These are phyloP conservation scores for Alternaria sp. DNA, from an alignment of 2,329 filamentous ascomycete species.

Conservation along the genomic window DNA sequence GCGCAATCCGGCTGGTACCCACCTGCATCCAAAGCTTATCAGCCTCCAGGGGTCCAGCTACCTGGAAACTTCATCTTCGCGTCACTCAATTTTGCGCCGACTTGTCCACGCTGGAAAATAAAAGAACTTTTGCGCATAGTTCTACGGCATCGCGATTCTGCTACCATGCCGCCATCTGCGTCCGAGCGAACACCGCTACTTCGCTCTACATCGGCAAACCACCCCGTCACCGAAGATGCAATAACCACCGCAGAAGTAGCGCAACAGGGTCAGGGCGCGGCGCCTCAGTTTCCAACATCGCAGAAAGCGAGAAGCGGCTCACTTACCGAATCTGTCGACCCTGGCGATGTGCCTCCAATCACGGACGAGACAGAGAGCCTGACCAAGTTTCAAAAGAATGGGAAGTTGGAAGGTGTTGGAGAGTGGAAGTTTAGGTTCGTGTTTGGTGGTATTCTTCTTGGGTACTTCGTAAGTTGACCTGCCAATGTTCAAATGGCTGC, in stretches of 20 bases:
- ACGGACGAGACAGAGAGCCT: constrained; percentile 27
- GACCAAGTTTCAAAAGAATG: constrained; percentile 38
- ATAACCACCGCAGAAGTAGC: constrained; percentile 27
- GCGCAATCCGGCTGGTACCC: constrained; percentile 9
- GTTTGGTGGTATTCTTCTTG: constrained; percentile 45
- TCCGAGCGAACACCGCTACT: constrained; percentile 46
- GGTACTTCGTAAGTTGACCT: constrained; percentile 46
- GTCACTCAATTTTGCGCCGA: not conserved
- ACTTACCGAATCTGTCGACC: constrained; percentile 32
- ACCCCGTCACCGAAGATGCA: constrained; percentile 28
- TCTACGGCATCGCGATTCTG: not conserved
- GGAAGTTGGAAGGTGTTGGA: constrained; percentile 41
- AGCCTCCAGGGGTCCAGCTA: not conserved
- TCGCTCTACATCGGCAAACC: constrained; percentile 17
- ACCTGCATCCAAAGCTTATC: constrained; percentile 4
- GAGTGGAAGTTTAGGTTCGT: constrained; percentile 45
- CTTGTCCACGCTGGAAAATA: not conserved
- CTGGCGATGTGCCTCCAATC: constrained; percentile 26
- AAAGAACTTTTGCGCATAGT: not conserved
- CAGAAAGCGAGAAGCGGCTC: constrained; percentile 31
- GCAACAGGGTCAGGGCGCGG: constrained; percentile 30
- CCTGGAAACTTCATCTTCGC: not conserved
- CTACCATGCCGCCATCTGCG: constrained; percentile 18
- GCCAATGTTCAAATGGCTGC: not conserved
- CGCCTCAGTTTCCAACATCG: constrained; percentile 28